phyloP scores from a whole-genome alignment of 2,329 filamentous ascomycete genomes.

The Apiospora kogelbergensis region DNA sequence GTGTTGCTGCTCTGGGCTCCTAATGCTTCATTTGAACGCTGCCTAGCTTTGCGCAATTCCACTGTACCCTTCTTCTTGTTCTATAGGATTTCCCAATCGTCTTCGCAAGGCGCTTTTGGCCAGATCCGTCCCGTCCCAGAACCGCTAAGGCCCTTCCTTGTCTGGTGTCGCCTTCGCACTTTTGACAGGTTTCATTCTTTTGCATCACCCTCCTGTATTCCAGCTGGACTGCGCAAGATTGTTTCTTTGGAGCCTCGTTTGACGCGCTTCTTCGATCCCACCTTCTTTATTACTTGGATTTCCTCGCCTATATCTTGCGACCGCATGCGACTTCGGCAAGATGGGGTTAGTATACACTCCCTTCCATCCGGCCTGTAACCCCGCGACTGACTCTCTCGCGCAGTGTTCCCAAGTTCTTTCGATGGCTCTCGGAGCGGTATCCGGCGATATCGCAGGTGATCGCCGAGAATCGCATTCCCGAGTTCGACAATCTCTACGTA shows the following conservation, averaged over 20 bases:
- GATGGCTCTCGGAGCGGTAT: conserved; percentile 99
- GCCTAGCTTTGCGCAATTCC: not conserved
- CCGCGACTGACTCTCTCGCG: conserved; percentile 19
- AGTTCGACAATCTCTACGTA: conserved; percentile 96
- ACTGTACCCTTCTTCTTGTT: not conserved
- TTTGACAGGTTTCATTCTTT: not conserved
- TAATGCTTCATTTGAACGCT: not conserved
- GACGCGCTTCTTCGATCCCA: not conserved
- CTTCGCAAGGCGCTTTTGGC: conserved; percentile 3
- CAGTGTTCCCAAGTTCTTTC: conserved; percentile 85
- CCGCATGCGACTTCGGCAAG: not conserved
- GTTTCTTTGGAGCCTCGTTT: not conserved
- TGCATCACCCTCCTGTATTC: conserved; percentile 4
- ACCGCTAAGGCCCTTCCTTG: not conserved
- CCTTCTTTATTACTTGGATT: not conserved
- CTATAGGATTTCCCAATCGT: not conserved
- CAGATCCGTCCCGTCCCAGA: not conserved
- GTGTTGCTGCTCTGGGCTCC: not conserved
- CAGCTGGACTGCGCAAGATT: conserved; percentile 13
- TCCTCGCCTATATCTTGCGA: conserved; percentile 4
- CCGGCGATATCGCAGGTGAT: conserved; percentile 98
- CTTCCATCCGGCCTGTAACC: conserved; percentile 11
- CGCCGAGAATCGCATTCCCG: conserved; percentile 96
- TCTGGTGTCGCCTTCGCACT: not conserved
- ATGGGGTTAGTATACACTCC: conserved; percentile 17